phyloP scores from a whole-genome alignment of 768 basidiomycete genomes.

The Leccinum uliginosum region DNA sequence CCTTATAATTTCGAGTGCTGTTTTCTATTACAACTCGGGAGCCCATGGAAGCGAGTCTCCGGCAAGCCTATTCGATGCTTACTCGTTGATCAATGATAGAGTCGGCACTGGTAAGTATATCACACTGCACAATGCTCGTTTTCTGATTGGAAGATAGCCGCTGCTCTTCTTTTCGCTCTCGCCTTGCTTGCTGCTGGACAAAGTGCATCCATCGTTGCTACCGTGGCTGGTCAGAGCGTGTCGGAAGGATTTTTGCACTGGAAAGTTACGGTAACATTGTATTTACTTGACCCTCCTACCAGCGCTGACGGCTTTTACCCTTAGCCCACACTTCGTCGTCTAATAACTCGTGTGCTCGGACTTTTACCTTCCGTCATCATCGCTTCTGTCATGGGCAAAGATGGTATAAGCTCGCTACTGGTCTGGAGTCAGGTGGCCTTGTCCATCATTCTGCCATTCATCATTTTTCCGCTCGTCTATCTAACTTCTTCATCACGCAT shows the following conservation, averaged over 20 bases:
- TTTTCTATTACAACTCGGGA: slow-evolving; percentile 61
- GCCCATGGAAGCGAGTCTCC: slow-evolving; percentile 39
- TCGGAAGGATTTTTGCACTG: slow-evolving; percentile 88
- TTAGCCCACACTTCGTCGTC: slow-evolving; percentile 72
- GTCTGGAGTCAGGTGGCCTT: slow-evolving; percentile 83
- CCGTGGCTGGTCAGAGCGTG: slow-evolving; percentile 86
- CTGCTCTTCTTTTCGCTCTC: slow-evolving; percentile 84
- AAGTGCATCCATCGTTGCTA: slow-evolving; percentile 86
- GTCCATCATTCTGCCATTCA: slow-evolving; percentile 79
- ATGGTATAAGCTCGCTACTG: slow-evolving; percentile 74
- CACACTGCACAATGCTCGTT: background rate
- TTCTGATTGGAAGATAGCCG: slow-evolving; percentile 40
- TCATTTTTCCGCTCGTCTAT: slow-evolving; percentile 76
- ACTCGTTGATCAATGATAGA: slow-evolving; percentile 60
- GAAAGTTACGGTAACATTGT: slow-evolving; percentile 55
- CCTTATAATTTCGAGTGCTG: slow-evolving; percentile 75
- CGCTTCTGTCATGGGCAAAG: slow-evolving; percentile 63
- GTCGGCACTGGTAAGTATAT: slow-evolving; percentile 60
- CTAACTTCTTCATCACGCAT: slow-evolving; percentile 62
- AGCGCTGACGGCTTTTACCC: slow-evolving; percentile 23
- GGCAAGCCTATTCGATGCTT: slow-evolving; percentile 82
- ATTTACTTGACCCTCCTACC: slow-evolving; percentile 17
- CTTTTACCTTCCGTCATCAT: slow-evolving; percentile 81
- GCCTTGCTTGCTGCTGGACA: slow-evolving; percentile 84
- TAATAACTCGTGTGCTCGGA: slow-evolving; percentile 76